Evolutionary conservation across 2,329 filamentous ascomycete genomes (phyloP).

Genomic region (Tolypocladium endophyticum): DNA sequence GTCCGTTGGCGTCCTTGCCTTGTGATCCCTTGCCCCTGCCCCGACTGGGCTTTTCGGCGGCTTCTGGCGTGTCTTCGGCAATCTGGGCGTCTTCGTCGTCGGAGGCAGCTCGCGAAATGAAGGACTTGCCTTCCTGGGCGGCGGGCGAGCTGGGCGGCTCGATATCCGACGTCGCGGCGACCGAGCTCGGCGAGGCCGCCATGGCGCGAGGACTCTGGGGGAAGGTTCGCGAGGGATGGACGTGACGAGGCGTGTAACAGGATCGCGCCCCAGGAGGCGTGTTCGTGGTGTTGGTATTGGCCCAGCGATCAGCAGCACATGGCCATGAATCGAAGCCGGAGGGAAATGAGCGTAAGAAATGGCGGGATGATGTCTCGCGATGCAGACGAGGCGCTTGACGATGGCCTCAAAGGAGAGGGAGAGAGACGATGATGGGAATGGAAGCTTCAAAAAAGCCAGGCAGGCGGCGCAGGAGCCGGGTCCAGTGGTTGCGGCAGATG

Average conservation of each 20-base stretch:
- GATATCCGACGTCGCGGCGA: slow-evolving; percentile 31
- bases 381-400: neutral
- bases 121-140: slow-evolving; percentile 32
- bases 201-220: slow-evolving; percentile 12
- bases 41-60: slow-evolving; percentile 26
- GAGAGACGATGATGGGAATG: neutral
- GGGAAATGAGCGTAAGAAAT: neutral
- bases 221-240: neutral
- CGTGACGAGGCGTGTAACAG: neutral
- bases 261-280: neutral
- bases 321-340: neutral
- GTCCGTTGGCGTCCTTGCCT: slow-evolving; percentile 22
- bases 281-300: neutral
- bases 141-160: slow-evolving; percentile 36
- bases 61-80: slow-evolving; percentile 32
- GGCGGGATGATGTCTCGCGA: neutral
- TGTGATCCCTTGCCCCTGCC: slow-evolving; percentile 23
- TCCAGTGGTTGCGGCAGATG: neutral
- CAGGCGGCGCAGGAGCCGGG: neutral
- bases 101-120: slow-evolving; percentile 30
- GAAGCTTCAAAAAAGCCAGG: neutral
- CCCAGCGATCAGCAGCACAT: neutral
- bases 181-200: slow-evolving; percentile 29
- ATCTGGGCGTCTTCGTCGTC: slow-evolving; percentile 38
- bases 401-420: neutral